phyloP scores from a whole-genome alignment of 2,329 filamentous ascomycete species.

The Fusarium poae region DNA sequence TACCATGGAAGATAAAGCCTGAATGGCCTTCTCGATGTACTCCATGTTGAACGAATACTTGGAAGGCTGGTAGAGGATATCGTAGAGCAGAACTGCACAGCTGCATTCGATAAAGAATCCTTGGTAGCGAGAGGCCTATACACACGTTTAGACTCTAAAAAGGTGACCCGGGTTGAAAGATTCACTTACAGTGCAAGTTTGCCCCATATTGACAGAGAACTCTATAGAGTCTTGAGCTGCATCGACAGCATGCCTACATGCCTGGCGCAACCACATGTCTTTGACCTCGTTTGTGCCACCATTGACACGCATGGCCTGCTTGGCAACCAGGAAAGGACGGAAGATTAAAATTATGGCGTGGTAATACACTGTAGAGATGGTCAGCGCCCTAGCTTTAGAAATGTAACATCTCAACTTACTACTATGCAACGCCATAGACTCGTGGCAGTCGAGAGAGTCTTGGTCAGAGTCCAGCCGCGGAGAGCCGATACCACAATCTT shows the following conservation, averaged over 20 bases:
- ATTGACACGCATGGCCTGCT: neutral
- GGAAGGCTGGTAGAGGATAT: neutral
- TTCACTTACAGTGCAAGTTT: neutral
- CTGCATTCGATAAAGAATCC: neutral
- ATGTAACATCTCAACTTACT: neutral
- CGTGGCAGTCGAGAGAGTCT: neutral
- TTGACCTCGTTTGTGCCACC: neutral
- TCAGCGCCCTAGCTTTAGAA: neutral
- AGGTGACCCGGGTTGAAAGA: too few species aligned
- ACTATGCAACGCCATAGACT: neutral
- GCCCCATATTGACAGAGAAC: neutral
- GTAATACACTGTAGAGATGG: neutral
- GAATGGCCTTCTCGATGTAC: neutral
- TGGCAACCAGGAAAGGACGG: neutral
- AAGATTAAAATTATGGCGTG: neutral
- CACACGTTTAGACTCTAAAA: accelerated
- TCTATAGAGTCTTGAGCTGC: neutral
- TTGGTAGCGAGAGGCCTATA: neutral
- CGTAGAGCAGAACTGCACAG: neutral
- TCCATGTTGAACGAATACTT: conserved; percentile 1
- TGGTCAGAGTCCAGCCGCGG: neutral
- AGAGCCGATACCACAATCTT: neutral
- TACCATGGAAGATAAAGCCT: neutral
- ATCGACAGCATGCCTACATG: neutral
- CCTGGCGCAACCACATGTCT: neutral